Base-by-base conservation (phyloP, 768 basidiomycete species). In the Piloderma croceum region DNA sequence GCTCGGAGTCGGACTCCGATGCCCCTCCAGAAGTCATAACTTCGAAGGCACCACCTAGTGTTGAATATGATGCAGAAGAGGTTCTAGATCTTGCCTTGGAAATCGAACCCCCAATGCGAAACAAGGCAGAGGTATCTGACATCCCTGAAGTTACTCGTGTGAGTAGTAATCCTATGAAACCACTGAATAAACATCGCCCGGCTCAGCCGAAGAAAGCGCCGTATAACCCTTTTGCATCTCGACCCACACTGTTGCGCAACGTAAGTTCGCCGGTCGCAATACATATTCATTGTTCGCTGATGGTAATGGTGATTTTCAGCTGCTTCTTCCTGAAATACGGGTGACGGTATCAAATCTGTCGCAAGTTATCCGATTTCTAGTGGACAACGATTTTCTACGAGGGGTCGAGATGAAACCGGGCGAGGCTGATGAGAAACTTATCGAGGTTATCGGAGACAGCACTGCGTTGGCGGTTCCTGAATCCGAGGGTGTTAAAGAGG, bases 301-400 rank as follows among this genome's bases (percentile, higher is more conserved):
- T n/a, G n/a, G n/a, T n/a, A 25, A 35, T 17, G 13, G 35, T 38
- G 21, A 18, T 40, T 23, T 38, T 21, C 51, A 92, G 88, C 65
- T 96, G 10, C 71, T 96, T 4, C 66, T 83, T 15, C 87, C 84
- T 10, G 91, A 94, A 56, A 91, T 94, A 27, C 78, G 83, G 21
- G 71, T 87, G 48, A 93, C 92, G 0, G 74, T 92, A 4, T 93
- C 90, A 2, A 92, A 92, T 59, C 70, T 97, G 4, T 91, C 91
- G 0, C 93, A 97, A 59, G 90, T 88, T 4, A 88, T 96, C 47
- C 79, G 75, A 22, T 97, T 96, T 60, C 60, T 94, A 13, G 90
- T 89, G 1, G 85, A 87, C 45, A 96, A 97, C 48, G 81, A 91
- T 54, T 90, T 93, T 62, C 63, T 97, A 24, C 67, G 71, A 33